phyloP scores from a whole-genome alignment of 225 moss, liverwort and hornwort species.

The Antitrichia curtipendula region DNA sequence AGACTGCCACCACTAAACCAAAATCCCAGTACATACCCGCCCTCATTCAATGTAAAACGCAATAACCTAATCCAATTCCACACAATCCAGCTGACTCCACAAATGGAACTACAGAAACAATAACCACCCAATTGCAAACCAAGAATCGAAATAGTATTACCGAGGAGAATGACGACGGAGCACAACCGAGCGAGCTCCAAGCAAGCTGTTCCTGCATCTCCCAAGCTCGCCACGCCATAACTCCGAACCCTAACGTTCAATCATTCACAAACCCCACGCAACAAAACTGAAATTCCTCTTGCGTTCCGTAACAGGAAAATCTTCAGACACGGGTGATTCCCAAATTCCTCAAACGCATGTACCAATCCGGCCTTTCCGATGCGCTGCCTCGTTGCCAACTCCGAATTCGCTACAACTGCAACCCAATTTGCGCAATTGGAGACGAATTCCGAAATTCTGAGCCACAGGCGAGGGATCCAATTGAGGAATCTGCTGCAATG shows the following conservation, averaged over 20 bases:
- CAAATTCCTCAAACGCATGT: neutral
- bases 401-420: neutral
- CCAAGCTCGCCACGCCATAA: slow-evolving; percentile 32
- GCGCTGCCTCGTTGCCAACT: neutral
- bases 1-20: neutral
- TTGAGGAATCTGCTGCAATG: neutral
- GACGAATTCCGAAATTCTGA: neutral
- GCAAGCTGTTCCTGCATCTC: neutral
- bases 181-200: neutral
- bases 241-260: neutral
- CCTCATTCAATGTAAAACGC: neutral
- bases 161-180: neutral
- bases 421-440: neutral
- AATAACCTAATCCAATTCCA: neutral
- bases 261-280: neutral
- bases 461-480: neutral
- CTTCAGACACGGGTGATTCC: neutral
- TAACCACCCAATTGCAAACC: neutral
- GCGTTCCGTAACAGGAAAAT: neutral
- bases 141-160: neutral
- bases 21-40: neutral
- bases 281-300: neutral
- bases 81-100: neutral
- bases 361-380: neutral
- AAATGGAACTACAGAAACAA: neutral